A percentile compares a stretch with the other conserved stretches of the same genome.
phyloP scores from a whole-genome alignment of 2,329 filamentous ascomycete species.

The Colletotrichum sp. region DNA sequence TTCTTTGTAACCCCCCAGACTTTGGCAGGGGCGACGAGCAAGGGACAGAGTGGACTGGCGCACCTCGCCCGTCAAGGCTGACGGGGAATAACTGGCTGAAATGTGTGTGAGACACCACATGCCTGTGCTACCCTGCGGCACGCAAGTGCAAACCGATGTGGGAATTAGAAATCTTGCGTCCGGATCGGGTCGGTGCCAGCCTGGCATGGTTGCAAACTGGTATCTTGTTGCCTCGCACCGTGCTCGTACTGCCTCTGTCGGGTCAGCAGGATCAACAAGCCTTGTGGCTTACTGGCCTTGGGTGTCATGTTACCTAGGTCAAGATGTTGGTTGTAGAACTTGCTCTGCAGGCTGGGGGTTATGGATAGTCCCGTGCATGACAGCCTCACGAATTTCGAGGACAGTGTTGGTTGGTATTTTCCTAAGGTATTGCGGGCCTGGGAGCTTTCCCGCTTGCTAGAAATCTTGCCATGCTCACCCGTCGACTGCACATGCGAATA shows the following conservation, averaged over 20 bases:
- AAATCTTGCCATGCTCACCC: neutral
- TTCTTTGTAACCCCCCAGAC: neutral
- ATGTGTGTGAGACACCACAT: conserved; percentile 15
- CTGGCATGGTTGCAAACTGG: neutral
- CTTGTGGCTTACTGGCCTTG: neutral
- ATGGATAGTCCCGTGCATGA: accelerated
- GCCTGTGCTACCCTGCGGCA: neutral
- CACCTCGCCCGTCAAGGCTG: neutral
- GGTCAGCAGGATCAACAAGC: neutral
- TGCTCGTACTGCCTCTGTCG: neutral
- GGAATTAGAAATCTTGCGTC: neutral
- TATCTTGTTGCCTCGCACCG: neutral
- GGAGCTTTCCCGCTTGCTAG: neutral
- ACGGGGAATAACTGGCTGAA: neutral
- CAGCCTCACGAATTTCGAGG: neutral
- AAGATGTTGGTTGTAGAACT: neutral
- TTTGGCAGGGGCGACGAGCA: neutral
- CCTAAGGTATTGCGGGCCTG: accelerated
- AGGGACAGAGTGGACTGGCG: neutral
- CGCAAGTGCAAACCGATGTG: neutral
- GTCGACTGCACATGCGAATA: neutral
- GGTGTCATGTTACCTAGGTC: neutral
- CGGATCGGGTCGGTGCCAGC: neutral
- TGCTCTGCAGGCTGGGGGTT: neutral
- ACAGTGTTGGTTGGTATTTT: accelerated